Conservation (phyloP, 1,284 basidiomycete species). For the Sporisorium sorghi region DNA sequence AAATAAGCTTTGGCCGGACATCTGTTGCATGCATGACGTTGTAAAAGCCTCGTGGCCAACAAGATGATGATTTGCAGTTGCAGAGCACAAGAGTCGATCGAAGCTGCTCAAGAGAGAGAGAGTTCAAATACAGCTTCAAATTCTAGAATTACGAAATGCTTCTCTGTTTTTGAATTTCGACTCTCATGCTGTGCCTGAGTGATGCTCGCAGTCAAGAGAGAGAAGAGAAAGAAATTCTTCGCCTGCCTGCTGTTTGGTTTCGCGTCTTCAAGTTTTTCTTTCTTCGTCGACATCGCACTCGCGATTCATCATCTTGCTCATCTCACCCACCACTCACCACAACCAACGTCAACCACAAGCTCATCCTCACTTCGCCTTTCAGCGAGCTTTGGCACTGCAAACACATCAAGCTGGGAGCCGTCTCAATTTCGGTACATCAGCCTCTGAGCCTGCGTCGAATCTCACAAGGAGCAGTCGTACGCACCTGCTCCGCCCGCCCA, state of each 20-base stretch:
- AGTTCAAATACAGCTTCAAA: background rate
- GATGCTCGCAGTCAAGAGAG: background rate
- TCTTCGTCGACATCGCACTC: background rate
- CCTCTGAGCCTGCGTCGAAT: slow-evolving; percentile 22
- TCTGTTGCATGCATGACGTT: background rate
- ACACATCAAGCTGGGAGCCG: slow-evolving; percentile 25
- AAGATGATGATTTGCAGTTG: background rate
- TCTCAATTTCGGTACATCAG: slow-evolving; percentile 25
- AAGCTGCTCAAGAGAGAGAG: too few relatives aligned
- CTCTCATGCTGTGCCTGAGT: background rate
- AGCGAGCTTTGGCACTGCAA: too few relatives aligned
- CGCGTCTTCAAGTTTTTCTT: background rate
- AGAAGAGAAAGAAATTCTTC: background rate
- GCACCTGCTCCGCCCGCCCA: slow-evolving; percentile 48
- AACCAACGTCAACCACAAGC: background rate
- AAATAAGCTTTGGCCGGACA: too few relatives aligned
- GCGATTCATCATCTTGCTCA: too few relatives aligned
- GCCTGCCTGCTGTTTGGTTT: background rate
- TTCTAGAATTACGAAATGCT: background rate
- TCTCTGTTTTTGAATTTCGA: background rate
- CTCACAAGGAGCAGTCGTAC: slow-evolving; percentile 37
- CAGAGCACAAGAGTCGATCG: background rate
- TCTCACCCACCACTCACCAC: slow-evolving; percentile 1
- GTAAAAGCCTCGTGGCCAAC: background rate
- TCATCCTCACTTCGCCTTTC: slow-evolving; percentile 1